Base-by-base conservation (phyloP, 192 early-diverging fungal species). In the Coemansia sp. region DNA sequence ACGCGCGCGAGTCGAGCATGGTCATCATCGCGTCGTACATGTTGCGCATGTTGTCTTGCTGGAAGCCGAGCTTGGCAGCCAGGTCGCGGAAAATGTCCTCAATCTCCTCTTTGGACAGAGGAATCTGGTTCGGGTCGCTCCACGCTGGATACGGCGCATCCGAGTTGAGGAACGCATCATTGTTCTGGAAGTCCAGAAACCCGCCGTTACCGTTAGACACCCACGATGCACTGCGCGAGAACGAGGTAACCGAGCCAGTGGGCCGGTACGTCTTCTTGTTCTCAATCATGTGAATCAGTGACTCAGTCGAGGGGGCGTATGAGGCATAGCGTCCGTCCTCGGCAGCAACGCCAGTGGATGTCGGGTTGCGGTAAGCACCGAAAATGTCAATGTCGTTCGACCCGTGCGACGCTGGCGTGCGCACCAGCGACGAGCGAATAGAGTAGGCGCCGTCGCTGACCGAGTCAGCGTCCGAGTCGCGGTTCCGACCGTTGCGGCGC, bases 1-100 rank as follows among this genome's bases (percentile, higher is more conserved):
- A 89, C 6, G 90, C 86, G 59, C 91, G 84, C 17, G 90, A 91
- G 63, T 93, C 90, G 2, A 93, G 80, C 87, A 90, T 88, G 17
- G 86, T 86, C 87, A 93, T 88, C 50, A 89, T 77, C 38, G 89
- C 85, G 14, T 93, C 90, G 57, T 72, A 87, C 82, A 89, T 88
- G 67, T 93, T 93, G 62, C 83, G 83, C 82, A 88, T 86, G 65
- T 84, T 91, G 62, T 91, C 87, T 27, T 78, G 75, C 66, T 93
- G 91, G 68, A 93, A 93, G 2, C 91, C 91, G 56, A 93, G 87
- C 76, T 89, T 89, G 49, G 79, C 71, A 2, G 79, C 80, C 39
- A 93, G 56, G 48, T 87, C 84, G 22, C 82, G 71, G 68, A 93
- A 89, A 25, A 89, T 89, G 29, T 86, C 85, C 56, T 87, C 83